Conservation (phyloP, 2,329 filamentous ascomycete genomes). For the Neonectria ditissima region DNA sequence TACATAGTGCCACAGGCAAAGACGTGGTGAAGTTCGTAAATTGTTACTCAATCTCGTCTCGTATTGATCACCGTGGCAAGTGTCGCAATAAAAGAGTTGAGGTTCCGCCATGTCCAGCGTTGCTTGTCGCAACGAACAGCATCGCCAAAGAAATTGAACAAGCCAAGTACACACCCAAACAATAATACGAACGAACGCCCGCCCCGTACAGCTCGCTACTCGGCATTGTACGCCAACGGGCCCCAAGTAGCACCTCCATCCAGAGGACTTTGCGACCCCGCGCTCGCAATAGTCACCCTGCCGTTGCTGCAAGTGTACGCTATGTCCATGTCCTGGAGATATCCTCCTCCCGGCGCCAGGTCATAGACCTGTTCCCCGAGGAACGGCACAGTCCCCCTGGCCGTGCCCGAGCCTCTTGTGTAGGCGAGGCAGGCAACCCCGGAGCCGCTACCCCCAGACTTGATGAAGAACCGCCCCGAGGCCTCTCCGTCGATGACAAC, state of each 20-base stretch:
- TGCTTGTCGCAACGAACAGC: neutral
- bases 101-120: neutral
- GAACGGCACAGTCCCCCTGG: neutral
- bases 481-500: constrained; percentile 10
- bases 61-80: too few relatives aligned
- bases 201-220: neutral
- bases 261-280: neutral
- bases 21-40: too few relatives aligned
- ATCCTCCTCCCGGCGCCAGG: constrained; percentile 17
- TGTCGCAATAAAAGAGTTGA: neutral
- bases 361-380: constrained; percentile 12
- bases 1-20: too few relatives aligned
- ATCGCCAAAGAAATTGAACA: neutral
- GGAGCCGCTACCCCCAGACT: constrained; percentile 10
- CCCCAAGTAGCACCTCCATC: constrained; percentile 16
- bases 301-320: constrained; percentile 11
- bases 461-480: constrained; percentile 11
- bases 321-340: constrained; percentile 16
- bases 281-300: constrained; percentile 8
- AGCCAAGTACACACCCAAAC: neutral
- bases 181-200: neutral
- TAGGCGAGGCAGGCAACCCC: constrained; percentile 16
- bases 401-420: constrained; percentile 10
- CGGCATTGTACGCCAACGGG: constrained; percentile 18
- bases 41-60: too few relatives aligned